Percentiles rank a stretch among this genome's conserved stretches.
These are phyloP conservation scores for Trichoderma gracile DNA, from an alignment of 2,329 filamentous ascomycete genomes.

Conservation along the genomic window DNA sequence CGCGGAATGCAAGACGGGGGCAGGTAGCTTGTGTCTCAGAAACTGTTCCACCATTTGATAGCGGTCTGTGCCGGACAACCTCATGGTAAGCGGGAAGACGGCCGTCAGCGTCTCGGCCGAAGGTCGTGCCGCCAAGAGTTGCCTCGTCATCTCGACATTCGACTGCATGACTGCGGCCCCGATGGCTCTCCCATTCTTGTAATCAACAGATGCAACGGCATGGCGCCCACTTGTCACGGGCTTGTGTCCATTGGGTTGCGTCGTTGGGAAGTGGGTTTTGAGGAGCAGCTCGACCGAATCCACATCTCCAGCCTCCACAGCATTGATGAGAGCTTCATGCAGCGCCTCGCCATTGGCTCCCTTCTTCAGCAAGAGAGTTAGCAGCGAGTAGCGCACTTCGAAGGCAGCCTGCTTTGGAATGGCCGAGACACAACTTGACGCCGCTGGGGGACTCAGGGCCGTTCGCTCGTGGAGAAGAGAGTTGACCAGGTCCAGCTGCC, in stretches of 20 bases:
- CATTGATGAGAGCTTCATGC: constrained; percentile 53
- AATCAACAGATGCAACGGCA: constrained; percentile 53
- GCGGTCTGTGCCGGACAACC: constrained; percentile 45
- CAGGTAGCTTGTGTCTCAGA: constrained; percentile 50
- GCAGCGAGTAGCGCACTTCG: constrained; percentile 48
- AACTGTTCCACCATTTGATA: constrained; percentile 54
- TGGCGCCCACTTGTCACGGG: constrained; percentile 43
- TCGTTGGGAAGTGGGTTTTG: constrained; percentile 44
- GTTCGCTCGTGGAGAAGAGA: constrained; percentile 50
- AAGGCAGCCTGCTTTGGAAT: constrained; percentile 50
- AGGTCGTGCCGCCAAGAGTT: constrained; percentile 51
- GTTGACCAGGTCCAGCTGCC: constrained; percentile 49
- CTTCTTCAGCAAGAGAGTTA: constrained; percentile 50
- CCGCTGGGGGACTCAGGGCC: constrained; percentile 45
- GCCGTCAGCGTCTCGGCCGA: constrained; percentile 49
- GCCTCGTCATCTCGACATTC: constrained; percentile 47
- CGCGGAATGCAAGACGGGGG: constrained; percentile 49
- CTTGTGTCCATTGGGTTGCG: constrained; percentile 30
- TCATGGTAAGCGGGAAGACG: constrained; percentile 51
- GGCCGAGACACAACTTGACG: constrained; percentile 52
- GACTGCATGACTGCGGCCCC: constrained; percentile 50
- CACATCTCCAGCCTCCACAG: constrained; percentile 50
- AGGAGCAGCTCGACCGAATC: constrained; percentile 53
- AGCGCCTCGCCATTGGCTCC: constrained; percentile 52
- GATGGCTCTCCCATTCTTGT: constrained; percentile 54